phyloP scores from a whole-genome alignment of 192 early-diverging fungal species.

The Chytriomyces confervae region DNA sequence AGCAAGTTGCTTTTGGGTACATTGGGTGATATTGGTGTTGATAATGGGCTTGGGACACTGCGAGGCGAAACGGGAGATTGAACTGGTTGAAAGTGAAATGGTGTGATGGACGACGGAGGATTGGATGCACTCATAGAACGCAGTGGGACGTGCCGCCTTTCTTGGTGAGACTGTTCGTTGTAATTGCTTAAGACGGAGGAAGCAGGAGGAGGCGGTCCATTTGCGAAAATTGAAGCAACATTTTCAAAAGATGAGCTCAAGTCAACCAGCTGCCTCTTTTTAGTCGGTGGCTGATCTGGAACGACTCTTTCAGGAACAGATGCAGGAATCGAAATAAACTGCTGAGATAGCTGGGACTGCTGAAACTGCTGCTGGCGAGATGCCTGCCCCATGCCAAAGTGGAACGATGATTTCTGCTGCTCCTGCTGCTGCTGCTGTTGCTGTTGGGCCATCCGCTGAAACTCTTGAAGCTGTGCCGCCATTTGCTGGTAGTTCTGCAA shows the following conservation, averaged over 20 bases:
- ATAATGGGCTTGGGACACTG: neutral
- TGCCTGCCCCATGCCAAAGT: too few species aligned
- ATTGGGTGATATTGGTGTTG: neutral
- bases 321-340: neutral
- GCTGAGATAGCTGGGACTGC: too few species aligned
- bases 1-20: neutral
- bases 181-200: neutral
- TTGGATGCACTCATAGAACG: too few species aligned
- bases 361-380: neutral
- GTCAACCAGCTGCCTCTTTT: constrained; percentile 21
- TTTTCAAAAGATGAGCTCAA: constrained; percentile 31
- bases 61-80: neutral
- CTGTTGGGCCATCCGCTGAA: neutral
- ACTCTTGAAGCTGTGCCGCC: neutral
- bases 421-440: too few species aligned
- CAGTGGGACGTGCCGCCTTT: too few species aligned
- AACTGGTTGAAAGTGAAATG: neutral
- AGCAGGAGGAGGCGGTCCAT: constrained; percentile 1
- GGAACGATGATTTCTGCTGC: too few species aligned
- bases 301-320: constrained; percentile 18
- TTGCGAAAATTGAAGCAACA: constrained; percentile 9
- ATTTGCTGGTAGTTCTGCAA: neutral
- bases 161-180: too few species aligned
- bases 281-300: constrained; percentile 15
- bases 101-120: neutral